Percentiles rank a stretch among this genome's conserved stretches.
Conservation (phyloP, 192 early-diverging fungal genomes). For the Backusella tuberculispora region DNA sequence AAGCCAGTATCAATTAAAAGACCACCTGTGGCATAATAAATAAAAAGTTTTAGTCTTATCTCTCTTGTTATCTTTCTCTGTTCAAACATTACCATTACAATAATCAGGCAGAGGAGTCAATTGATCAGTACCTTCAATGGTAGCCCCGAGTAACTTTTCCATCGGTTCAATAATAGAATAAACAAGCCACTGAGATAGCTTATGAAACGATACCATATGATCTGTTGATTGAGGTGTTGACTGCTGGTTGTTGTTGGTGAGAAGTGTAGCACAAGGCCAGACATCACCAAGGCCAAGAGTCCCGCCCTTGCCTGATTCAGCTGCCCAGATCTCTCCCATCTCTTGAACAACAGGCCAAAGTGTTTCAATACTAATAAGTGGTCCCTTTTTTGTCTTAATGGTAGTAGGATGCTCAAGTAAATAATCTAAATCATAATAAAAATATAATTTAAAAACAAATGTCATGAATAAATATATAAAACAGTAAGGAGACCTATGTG, state of each 20-base stretch:
- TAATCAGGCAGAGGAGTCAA: constrained; percentile 90
- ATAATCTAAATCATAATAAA: constrained; percentile 48
- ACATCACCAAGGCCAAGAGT: constrained; percentile 52
- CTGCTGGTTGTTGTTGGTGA: background rate
- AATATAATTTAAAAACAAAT: constrained; percentile 6
- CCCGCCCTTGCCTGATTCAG: constrained; percentile 78
- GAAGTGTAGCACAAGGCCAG: constrained; percentile 42
- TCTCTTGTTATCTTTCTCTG: constrained; percentile 12
- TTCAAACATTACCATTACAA: constrained; percentile 62
- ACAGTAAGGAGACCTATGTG: background rate
- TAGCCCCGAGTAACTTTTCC: constrained; percentile 49
- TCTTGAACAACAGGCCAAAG: constrained; percentile 85
- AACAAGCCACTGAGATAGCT: constrained; percentile 93
- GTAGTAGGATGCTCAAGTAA: constrained; percentile 65
- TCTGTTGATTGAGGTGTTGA: constrained; percentile 29
- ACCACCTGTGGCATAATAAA: constrained; percentile 56
- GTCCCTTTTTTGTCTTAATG: constrained; percentile 38
- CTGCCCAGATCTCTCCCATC: constrained; percentile 80
- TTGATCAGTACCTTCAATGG: constrained; percentile 62
- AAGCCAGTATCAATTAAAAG: constrained; percentile 88
- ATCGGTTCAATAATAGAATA: constrained; percentile 91
- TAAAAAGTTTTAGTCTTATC: background rate
- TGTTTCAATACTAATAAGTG: constrained; percentile 61
- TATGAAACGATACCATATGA: constrained; percentile 82
- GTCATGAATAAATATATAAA: background rate